Percentiles rank a stretch among this genome's conserved stretches.
These are phyloP conservation scores for Torulaspora indica DNA, from an alignment of 805 yeast species.

Conservation along the genomic window DNA sequence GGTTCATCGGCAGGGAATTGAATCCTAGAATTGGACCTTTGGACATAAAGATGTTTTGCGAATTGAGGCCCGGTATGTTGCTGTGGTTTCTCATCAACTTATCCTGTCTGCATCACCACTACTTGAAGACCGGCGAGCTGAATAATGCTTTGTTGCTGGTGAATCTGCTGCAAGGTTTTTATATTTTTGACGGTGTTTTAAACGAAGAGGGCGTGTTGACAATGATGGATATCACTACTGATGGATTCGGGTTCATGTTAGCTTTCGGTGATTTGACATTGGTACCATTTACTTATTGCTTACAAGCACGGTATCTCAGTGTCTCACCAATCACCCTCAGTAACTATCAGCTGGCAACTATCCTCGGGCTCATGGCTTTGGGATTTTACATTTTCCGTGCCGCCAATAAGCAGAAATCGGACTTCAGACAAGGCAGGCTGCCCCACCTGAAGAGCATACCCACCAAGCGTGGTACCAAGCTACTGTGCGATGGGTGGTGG, in stretches of 20 bases:
- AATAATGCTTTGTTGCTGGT: conserved; percentile 71
- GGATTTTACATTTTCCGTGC: conserved; percentile 84
- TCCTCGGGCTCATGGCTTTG: conserved; percentile 37
- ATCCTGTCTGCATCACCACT: conserved; percentile 79
- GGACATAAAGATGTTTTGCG: conserved; percentile 90
- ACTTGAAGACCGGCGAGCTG: conserved; percentile 51
- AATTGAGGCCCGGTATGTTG: conserved; percentile 89
- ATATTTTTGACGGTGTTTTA: conserved; percentile 85
- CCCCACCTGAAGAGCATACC: conserved; percentile 62
- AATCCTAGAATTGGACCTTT: conserved; percentile 83
- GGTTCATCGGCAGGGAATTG: conserved; percentile 96
- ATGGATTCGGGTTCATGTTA: conserved; percentile 96
- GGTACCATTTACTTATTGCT: conserved; percentile 85
- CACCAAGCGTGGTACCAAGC: conserved; percentile 71
- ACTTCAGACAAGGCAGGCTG: conserved; percentile 74
- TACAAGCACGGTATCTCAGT: conserved; percentile 80
- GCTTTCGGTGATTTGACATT: conserved; percentile 90
- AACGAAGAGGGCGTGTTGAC: conserved; percentile 86
- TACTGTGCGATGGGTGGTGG: conserved; percentile 96
- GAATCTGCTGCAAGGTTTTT: conserved; percentile 66
- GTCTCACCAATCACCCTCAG: conserved; percentile 58
- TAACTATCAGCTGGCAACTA: conserved; percentile 27
- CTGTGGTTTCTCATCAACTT: conserved; percentile 77
- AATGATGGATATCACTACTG: conserved; percentile 95
- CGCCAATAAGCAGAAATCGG: conserved; percentile 79